Conservation (phyloP, 2,329 filamentous ascomycete species). For the Zelopaecilomyces penicillatus region DNA sequence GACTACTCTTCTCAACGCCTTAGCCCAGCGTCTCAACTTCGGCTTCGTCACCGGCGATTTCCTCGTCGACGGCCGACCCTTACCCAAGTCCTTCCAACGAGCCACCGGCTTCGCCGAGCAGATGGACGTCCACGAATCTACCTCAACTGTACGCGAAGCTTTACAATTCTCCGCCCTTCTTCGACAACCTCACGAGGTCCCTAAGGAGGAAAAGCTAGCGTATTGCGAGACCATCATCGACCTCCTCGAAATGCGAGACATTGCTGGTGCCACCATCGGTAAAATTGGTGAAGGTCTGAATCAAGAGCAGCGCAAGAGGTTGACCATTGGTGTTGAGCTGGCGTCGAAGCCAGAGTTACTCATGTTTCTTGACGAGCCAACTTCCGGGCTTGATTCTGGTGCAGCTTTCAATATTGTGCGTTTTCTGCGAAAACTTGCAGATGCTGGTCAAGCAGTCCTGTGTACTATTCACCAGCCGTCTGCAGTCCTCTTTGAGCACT, state of each 20-base stretch:
- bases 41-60: conserved; percentile 71
- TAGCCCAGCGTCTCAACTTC: conserved; percentile 68
- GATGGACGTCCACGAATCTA: conserved; percentile 59
- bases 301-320: conserved; percentile 47
- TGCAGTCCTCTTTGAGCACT: conserved; percentile 46
- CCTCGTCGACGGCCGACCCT: conserved; percentile 64
- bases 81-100: conserved; percentile 69
- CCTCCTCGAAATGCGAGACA: conserved; percentile 58
- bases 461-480: conserved; percentile 55
- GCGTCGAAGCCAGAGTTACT: conserved; percentile 51
- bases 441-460: conserved; percentile 50
- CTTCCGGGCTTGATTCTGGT: conserved; percentile 49
- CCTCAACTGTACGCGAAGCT: conserved; percentile 58
- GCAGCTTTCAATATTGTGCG: conserved; percentile 54
- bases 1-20: conserved; percentile 64
- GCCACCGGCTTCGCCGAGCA: conserved; percentile 65
- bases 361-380: conserved; percentile 57
- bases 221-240: conserved; percentile 64
- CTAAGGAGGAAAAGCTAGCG: conserved; percentile 53
- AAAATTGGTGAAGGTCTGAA: conserved; percentile 50
- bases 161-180: conserved; percentile 58
- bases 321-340: conserved; percentile 49
- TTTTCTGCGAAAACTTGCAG: conserved; percentile 52
- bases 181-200: conserved; percentile 49
- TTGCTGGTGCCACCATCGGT: conserved; percentile 58